These are phyloP conservation scores for Pyropia haitanensis DNA, from an alignment of 23 red algal species.

Conservation along the genomic window DNA sequence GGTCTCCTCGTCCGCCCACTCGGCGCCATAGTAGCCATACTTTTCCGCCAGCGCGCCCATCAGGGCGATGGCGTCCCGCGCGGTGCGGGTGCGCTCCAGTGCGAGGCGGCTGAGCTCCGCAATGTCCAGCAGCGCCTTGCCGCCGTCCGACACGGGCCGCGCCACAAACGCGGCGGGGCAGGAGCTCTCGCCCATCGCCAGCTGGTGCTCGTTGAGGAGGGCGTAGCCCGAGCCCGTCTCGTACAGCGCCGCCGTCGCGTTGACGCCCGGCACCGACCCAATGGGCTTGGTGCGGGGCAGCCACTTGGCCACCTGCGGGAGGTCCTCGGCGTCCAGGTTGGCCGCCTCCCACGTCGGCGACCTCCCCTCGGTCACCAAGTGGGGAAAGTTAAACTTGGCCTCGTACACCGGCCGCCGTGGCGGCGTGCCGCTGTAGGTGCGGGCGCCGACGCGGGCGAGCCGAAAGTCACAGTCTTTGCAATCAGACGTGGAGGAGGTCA, in stretches of 20 bases:
- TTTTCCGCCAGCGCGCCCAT: constrained; percentile 47
- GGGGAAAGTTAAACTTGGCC: constrained; percentile 14
- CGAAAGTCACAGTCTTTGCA: constrained; percentile 48
- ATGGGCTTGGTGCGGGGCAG: constrained; percentile 12
- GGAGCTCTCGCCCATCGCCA: constrained; percentile 43
- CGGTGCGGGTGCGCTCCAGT: constrained; percentile 29
- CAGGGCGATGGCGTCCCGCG: constrained; percentile 40
- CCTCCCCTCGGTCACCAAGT: constrained; percentile 17
- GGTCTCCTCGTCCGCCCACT: constrained; percentile 9
- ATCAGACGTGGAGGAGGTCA: constrained; percentile 17
- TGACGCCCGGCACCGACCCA: constrained; percentile 16
- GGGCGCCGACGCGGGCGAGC: constrained; percentile 22
- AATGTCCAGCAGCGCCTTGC: constrained; percentile 42
- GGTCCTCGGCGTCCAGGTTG: constrained; percentile 30
- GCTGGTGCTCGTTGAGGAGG: constrained; percentile 33
- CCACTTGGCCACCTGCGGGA: constrained; percentile 29
- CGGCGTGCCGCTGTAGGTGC: background rate
- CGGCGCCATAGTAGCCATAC: constrained; percentile 48
- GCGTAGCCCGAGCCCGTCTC: constrained; percentile 57
- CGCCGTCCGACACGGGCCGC: constrained; percentile 13
- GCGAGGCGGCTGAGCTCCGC: constrained; percentile 16
- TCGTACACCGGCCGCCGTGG: no score
- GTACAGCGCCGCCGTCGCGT: constrained; percentile 22
- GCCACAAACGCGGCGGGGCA: constrained; percentile 26
- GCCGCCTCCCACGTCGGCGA: constrained; percentile 23